Percentiles rank a stretch among this genome's conserved stretches.
Conservation (phyloP, 1,139 yeast genomes). For the Candida albicans region DNA sequence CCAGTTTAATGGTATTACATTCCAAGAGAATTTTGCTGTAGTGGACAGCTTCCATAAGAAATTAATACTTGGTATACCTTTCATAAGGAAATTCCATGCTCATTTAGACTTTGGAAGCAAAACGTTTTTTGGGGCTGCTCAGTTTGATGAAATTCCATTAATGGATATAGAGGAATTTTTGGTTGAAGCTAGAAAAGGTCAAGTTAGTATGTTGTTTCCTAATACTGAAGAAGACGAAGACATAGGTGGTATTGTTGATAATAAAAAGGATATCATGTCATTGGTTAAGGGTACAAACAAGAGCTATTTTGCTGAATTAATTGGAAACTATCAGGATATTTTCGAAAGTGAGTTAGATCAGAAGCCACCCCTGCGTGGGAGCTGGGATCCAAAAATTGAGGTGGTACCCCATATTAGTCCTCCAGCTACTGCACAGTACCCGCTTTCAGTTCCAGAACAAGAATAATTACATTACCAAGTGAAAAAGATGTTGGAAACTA, state of each 20-base stretch:
- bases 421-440: constrained; percentile 1
- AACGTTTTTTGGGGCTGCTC: too few species aligned
- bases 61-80: too few species aligned
- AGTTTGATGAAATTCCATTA: too few species aligned
- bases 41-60: too few species aligned
- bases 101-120: too few species aligned
- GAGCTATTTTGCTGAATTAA: background rate
- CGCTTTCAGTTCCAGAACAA: background rate
- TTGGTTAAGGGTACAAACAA: background rate
- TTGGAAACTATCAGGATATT: background rate
- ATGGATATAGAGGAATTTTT: too few species aligned
- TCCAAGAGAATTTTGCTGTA: too few species aligned
- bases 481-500: background rate
- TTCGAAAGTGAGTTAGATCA: background rate
- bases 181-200: too few species aligned
- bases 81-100: too few species aligned
- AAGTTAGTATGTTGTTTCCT: background rate
- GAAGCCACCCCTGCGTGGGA: background rate
- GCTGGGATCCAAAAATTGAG: background rate
- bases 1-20: too few species aligned
- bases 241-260: background rate
- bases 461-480: background rate
- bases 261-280: too few species aligned
- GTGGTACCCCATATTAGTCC: background rate
- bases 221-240: background rate